A percentile compares a stretch with the other conserved stretches of the same genome.
phyloP scores from a whole-genome alignment of 2,329 filamentous ascomycete genomes.

The Paraphoma sp. region DNA sequence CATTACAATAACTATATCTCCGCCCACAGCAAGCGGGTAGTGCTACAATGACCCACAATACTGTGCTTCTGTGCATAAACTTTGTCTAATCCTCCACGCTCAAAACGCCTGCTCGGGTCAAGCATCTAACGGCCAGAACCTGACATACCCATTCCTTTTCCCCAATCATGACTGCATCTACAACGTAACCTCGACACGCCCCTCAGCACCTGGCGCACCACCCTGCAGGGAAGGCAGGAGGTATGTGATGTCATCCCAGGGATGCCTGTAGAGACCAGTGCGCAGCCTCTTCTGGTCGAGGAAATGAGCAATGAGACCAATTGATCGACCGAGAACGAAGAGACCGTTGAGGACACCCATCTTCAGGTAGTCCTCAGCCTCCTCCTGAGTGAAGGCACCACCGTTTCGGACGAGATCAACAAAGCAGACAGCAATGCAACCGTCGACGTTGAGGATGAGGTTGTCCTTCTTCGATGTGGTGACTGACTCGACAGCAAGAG shows the following conservation, averaged over 20 bases:
- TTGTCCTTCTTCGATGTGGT: slow-evolving; percentile 99
- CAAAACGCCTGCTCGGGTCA: slow-evolving; percentile 37
- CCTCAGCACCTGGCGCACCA: slow-evolving; percentile 48
- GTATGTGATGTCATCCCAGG: slow-evolving; percentile 71
- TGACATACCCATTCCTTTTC: slow-evolving; percentile 35
- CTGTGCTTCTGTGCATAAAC: slow-evolving; percentile 27
- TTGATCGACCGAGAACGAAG: slow-evolving; percentile 95
- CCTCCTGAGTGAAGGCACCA: slow-evolving; percentile 92
- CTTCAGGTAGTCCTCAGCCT: slow-evolving; percentile 97
- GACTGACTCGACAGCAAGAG: slow-evolving; percentile 94
- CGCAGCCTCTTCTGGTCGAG: slow-evolving; percentile 99
- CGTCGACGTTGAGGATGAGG: slow-evolving; percentile 98
- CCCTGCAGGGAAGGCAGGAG: slow-evolving; percentile 48
- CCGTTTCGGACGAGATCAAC: slow-evolving; percentile 97
- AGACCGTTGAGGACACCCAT: slow-evolving; percentile 99
- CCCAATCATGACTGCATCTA: slow-evolving; percentile 33
- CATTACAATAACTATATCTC: slow-evolving; percentile 41
- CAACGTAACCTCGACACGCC: slow-evolving; percentile 51
- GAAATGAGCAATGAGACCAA: slow-evolving; percentile 99
- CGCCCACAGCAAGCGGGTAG: slow-evolving; percentile 37
- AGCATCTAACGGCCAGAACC: slow-evolving; percentile 29
- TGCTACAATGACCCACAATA: slow-evolving; percentile 38
- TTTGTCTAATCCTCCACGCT: slow-evolving; percentile 36
- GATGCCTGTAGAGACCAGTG: slow-evolving; percentile 96
- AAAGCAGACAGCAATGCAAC: slow-evolving; percentile 98